phyloP scores from a whole-genome alignment of 2,329 filamentous ascomycete species.

The Berkeleyomyces rouxiae region DNA sequence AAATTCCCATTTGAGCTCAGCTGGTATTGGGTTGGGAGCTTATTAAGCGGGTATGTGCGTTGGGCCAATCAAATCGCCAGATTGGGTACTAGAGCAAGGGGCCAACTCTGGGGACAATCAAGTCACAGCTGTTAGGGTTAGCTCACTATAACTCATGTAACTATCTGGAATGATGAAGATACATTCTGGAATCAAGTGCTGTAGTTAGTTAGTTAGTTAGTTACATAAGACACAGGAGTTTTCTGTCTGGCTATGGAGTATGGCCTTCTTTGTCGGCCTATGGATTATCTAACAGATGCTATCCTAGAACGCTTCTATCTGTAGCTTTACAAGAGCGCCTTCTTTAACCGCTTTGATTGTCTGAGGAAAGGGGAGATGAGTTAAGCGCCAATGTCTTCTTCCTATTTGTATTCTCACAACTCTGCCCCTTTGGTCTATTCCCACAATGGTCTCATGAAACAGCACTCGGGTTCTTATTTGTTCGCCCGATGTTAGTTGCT shows the following conservation, averaged over 20 bases:
- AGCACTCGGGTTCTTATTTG: not conserved
- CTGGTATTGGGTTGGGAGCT: not conserved
- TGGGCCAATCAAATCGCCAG: not conserved
- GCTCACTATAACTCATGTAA: no score
- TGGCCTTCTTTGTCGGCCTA: no score
- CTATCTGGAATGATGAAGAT: no score
- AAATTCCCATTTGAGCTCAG: constrained; percentile 1
- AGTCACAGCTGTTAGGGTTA: no score
- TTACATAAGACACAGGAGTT: no score
- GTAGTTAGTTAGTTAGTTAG: no score
- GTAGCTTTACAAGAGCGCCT: not conserved
- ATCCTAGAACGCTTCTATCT: not conserved
- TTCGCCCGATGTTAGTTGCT: not conserved
- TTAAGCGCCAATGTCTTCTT: not conserved
- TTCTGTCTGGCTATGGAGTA: no score
- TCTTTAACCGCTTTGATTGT: not conserved
- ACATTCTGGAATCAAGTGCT: no score
- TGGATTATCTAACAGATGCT: no score
- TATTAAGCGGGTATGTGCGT: not conserved
- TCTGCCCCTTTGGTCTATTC: not conserved
- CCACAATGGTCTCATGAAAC: not conserved
- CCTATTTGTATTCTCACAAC: not conserved
- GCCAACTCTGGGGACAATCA: no score
- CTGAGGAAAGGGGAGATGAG: not conserved
- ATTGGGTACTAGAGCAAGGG: no score